Conservation (phyloP, 257 asterid species). For the Salvia hispanica region DNA sequence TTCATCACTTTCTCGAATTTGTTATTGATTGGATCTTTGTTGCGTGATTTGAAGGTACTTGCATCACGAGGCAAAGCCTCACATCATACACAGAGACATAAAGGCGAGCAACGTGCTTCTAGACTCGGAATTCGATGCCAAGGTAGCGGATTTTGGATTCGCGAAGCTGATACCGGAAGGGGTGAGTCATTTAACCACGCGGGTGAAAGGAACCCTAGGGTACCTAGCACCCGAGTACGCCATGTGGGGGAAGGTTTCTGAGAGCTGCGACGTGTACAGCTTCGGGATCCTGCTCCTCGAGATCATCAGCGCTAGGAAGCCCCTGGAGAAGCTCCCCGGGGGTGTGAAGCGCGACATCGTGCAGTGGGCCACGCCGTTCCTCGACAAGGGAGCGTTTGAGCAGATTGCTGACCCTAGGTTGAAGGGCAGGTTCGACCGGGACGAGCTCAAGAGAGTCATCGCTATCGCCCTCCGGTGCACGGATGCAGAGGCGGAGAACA, state of each 20-base stretch:
- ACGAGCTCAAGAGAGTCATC: constrained; percentile 40
- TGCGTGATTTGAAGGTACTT: constrained; percentile 48
- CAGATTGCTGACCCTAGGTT: constrained; percentile 68
- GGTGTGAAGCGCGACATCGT: constrained; percentile 79
- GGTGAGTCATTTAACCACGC: constrained; percentile 68
- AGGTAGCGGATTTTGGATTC: constrained; percentile 84
- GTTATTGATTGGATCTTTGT: background rate
- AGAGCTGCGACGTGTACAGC: constrained; percentile 76
- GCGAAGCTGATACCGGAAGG: constrained; percentile 78
- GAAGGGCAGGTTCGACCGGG: constrained; percentile 50
- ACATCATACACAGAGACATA: constrained; percentile 80
- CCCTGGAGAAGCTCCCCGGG: constrained; percentile 60
- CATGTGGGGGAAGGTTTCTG: constrained; percentile 87
- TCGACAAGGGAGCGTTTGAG: constrained; percentile 55
- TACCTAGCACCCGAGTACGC: constrained; percentile 84
- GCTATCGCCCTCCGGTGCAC: constrained; percentile 60
- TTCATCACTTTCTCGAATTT: too few species aligned
- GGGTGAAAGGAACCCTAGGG: constrained; percentile 81
- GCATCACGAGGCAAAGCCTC: constrained; percentile 84
- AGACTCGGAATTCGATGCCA: constrained; percentile 61
- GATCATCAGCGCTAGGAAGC: constrained; percentile 61
- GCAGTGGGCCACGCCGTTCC: constrained; percentile 64
- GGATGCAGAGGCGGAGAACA: constrained; percentile 50
- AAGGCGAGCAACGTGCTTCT: constrained; percentile 81
- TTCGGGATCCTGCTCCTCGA: constrained; percentile 76